phyloP scores from a whole-genome alignment of 179 eudicot genomes.

The Carnegiea gigantea region DNA sequence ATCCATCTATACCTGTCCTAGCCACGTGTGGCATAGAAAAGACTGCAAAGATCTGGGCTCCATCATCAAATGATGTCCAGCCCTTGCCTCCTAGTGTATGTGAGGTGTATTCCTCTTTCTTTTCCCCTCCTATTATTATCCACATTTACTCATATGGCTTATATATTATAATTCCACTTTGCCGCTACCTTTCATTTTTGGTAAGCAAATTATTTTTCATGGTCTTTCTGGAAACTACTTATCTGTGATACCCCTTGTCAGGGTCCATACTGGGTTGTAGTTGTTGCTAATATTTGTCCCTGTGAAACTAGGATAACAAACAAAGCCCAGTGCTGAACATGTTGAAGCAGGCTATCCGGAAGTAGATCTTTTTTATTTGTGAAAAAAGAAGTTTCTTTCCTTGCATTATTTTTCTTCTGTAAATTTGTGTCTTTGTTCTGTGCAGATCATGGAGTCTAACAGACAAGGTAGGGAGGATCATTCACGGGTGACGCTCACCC shows the following conservation, averaged over 20 bases:
- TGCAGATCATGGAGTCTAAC: slow-evolving; percentile 65
- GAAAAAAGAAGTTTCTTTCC: neutral
- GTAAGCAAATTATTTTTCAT: too few relatives aligned
- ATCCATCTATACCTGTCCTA: slow-evolving; percentile 62
- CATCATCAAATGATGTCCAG: slow-evolving; percentile 42
- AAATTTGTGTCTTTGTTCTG: neutral
- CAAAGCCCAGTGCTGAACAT: too few relatives aligned
- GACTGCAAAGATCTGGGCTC: slow-evolving; percentile 71
- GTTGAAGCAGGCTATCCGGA: too few relatives aligned
- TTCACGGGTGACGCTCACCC: slow-evolving; percentile 52
- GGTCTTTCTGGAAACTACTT: too few relatives aligned
- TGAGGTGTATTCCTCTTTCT: slow-evolving; percentile 40
- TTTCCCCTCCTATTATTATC: neutral
- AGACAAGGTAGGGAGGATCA: slow-evolving; percentile 55
- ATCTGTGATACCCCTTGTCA: too few relatives aligned
- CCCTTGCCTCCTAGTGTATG: slow-evolving; percentile 55
- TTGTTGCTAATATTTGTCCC: too few relatives aligned
- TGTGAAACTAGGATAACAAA: too few relatives aligned
- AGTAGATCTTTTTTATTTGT: too few relatives aligned
- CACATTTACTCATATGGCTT: neutral
- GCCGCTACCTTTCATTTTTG: neutral
- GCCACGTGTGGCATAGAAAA: slow-evolving; percentile 73
- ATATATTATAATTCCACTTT: neutral
- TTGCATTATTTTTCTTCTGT: neutral
- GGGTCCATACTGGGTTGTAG: too few relatives aligned